Percentiles rank a stretch among this genome's conserved stretches.
Evolutionary conservation across 1,284 basidiomycete genomes (phyloP).

Genomic region (Fereydounia khargensis): DNA sequence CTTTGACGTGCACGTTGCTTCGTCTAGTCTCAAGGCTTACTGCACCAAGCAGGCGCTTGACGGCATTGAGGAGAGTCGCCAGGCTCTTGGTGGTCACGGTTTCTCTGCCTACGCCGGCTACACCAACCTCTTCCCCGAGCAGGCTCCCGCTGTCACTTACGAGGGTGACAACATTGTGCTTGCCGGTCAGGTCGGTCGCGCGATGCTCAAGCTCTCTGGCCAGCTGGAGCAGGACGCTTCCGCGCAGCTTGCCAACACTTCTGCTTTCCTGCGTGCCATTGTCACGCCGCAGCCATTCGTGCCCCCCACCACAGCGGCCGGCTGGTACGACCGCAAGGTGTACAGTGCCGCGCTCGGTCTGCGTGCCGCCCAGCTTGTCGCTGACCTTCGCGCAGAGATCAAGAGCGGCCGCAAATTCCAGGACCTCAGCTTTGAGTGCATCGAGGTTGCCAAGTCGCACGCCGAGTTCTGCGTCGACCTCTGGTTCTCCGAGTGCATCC

Average conservation of each 20-base stretch:
- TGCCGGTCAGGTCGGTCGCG: conserved; percentile 44
- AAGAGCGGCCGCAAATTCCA: conserved; percentile 29
- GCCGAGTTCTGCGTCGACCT: conserved; percentile 47
- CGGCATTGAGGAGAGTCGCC: conserved; percentile 58
- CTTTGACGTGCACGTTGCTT: conserved; percentile 57
- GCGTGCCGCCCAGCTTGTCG: conserved; percentile 41
- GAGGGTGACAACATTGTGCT: conserved; percentile 55
- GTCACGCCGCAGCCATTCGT: conserved; percentile 15
- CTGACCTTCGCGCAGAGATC: conserved; percentile 43
- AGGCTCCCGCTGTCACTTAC: conserved; percentile 55
- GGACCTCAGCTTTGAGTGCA: conserved; percentile 45
- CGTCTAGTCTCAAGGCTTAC: conserved; percentile 57
- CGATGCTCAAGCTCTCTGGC: conserved; percentile 46
- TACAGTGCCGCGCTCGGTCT: conserved; percentile 42
- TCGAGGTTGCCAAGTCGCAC: conserved; percentile 46
- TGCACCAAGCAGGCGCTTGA: conserved; percentile 57
- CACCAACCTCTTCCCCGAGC: conserved; percentile 45
- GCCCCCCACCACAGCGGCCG: conserved; percentile 21
- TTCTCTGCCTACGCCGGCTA: conserved; percentile 54
- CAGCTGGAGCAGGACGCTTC: conserved; percentile 29
- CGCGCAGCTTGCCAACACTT: conserved; percentile 34
- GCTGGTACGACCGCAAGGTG: conserved; percentile 37
- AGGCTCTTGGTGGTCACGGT: conserved; percentile 58
- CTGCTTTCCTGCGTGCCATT: conserved; percentile 38
- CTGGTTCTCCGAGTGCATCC: conserved; percentile 48